Percentiles rank a stretch among this genome's conserved stretches.
Conservation (phyloP, 306 rosid genomes). For the Dryas alaskensis region DNA sequence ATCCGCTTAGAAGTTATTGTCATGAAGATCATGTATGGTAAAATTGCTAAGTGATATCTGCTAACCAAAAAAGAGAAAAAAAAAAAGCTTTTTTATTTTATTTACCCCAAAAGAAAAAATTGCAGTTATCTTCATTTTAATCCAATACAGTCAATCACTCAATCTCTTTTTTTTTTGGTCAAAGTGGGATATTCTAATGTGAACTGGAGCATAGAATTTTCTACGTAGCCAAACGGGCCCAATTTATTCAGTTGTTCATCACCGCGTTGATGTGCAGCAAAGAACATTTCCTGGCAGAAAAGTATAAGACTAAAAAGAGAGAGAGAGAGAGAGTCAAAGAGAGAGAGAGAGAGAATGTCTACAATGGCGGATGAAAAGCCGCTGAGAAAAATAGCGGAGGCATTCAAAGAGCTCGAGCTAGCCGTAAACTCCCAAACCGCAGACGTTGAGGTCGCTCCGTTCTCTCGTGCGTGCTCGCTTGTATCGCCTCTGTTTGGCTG, state of each 20-base stretch:
- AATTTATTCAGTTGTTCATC: not conserved
- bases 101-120: no score
- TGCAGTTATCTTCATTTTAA: no score
- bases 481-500: conserved; percentile 86
- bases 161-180: no score
- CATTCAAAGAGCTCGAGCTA: conserved; percentile 60
- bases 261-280: not conserved
- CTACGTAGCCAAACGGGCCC: not conserved
- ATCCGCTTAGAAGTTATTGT: no score
- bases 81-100: no score
- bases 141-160: no score
- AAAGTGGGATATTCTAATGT: no score
- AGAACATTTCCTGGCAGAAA: not conserved
- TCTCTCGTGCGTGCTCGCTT: conserved; percentile 74
- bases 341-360: conserved; percentile 1
- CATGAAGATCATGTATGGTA: no score
- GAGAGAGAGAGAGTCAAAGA: not conserved
- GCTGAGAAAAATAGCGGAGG: conserved; percentile 54
- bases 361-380: conserved; percentile 60
- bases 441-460: conserved; percentile 56
- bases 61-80: no score
- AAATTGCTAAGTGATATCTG: no score
- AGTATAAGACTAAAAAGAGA: not conserved
- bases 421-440: conserved; percentile 41
- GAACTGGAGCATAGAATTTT: not conserved